Evolutionary conservation across 371 early-diverging fungal genomes (phyloP).

Genomic region (Syncephalis fuscata): DNA sequence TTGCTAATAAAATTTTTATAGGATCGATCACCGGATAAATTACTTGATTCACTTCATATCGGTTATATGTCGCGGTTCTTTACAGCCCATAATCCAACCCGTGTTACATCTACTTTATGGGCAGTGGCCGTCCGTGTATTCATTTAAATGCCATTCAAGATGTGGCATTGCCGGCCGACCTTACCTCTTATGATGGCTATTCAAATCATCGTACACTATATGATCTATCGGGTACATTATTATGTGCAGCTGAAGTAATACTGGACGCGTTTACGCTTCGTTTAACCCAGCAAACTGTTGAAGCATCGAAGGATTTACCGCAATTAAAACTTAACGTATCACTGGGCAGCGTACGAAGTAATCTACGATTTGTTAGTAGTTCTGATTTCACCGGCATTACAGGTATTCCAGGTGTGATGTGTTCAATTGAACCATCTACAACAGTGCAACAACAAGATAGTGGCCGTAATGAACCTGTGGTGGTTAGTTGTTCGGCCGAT

Average conservation of each 20-base stretch:
- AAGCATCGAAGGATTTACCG: not conserved
- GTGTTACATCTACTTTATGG: conserved; percentile 22
- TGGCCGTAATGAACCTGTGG: conserved; percentile 32
- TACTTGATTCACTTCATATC: conserved; percentile 51
- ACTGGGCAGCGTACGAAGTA: conserved; percentile 20
- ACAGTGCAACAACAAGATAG: too few species aligned
- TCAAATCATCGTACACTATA: conserved; percentile 34
- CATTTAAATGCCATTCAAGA: conserved; percentile 63
- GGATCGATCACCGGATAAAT: conserved; percentile 48
- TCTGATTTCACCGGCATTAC: conserved; percentile 19
- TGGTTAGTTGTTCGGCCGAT: conserved; percentile 35
- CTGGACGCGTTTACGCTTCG: conserved; percentile 19
- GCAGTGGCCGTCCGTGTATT: conserved; percentile 32
- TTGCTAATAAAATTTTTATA: conserved; percentile 8
- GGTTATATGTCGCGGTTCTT: conserved; percentile 43
- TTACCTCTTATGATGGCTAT: conserved; percentile 30
- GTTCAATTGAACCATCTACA: conserved; percentile 16
- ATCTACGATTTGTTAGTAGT: conserved; percentile 25
- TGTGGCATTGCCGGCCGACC: conserved; percentile 50
- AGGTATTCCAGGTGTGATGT: conserved; percentile 40
- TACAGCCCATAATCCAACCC: conserved; percentile 20
- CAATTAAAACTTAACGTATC: conserved; percentile 2
- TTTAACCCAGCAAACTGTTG: not conserved
- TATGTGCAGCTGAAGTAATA: conserved; percentile 50
- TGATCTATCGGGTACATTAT: conserved; percentile 36